Evolutionary conservation across 75 land plant species (phyloP).

Genomic region (Ceratopteris richardii): DNA sequence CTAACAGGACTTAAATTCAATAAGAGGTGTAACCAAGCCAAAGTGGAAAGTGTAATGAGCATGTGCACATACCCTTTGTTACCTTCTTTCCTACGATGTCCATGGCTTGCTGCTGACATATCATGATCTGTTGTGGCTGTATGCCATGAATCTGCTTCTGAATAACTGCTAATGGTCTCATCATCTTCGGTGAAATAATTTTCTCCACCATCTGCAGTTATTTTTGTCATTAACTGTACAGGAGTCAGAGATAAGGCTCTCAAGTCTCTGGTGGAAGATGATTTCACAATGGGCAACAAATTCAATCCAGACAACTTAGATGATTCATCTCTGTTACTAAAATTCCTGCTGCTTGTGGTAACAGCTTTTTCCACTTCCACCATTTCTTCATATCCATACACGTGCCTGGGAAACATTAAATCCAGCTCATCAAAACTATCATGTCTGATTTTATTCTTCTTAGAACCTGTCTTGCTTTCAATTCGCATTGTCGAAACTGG

Average conservation of each 20-base stretch:
- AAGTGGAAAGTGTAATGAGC: no score
- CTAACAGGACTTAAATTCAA: no score
- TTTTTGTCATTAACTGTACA: background rate
- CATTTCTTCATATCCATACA: no score
- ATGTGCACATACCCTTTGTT: background rate
- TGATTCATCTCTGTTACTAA: background rate
- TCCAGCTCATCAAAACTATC: no score
- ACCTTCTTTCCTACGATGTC: background rate
- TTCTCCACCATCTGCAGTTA: background rate
- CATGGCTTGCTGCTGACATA: background rate
- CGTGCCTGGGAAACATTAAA: no score
- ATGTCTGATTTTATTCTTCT: no score
- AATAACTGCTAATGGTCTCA: background rate
- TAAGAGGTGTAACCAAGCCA: no score
- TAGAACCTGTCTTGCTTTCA: no score
- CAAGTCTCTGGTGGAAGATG: conserved; percentile 1
- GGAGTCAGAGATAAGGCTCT: background rate
- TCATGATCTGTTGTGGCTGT: background rate
- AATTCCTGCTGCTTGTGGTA: background rate
- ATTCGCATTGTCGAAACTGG: no score
- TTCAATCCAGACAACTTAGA: background rate
- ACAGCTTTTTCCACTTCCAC: background rate
- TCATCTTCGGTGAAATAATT: background rate
- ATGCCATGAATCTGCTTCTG: background rate
- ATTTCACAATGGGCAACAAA: background rate